These are phyloP conservation scores for Hansenula anomala DNA, from an alignment of 1,139 yeast genomes.

Conservation along the genomic window DNA sequence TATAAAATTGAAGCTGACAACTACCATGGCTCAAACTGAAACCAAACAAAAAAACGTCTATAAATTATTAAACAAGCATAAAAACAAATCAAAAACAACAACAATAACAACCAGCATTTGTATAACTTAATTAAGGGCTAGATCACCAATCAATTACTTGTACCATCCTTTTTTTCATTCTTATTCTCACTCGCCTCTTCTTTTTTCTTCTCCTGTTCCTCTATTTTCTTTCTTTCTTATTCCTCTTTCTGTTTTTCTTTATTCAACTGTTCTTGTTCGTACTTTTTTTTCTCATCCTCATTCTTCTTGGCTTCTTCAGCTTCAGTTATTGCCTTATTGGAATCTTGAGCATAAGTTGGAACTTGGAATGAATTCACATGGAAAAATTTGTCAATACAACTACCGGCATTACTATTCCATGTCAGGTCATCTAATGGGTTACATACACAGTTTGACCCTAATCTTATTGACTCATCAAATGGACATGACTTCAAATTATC, in stretches of 20 bases:
- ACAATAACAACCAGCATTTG: too few relatives aligned
- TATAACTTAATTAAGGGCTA: too few relatives aligned
- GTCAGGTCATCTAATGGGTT: constrained; percentile 37
- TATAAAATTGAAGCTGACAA: constrained; percentile 3
- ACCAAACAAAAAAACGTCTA: too few relatives aligned
- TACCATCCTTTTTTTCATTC: background rate
- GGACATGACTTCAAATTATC: constrained; percentile 64
- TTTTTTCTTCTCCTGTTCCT: background rate
- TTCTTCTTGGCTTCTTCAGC: constrained; percentile 2
- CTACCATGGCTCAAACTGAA: constrained; percentile 1
- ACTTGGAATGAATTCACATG: constrained; percentile 21
- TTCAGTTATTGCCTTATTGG: constrained; percentile 1
- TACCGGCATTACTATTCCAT: constrained; percentile 22
- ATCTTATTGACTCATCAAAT: constrained; percentile 37
- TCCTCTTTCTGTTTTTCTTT: background rate
- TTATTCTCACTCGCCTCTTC: background rate
- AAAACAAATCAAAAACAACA: background rate
- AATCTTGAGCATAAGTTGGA: constrained; percentile 17
- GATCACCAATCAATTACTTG: too few relatives aligned
- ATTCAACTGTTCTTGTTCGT: constrained; percentile 2
- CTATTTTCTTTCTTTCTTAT: constrained; percentile 4
- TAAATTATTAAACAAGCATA: too few relatives aligned
- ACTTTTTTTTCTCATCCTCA: constrained; percentile 2
- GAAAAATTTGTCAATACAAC: constrained; percentile 29
- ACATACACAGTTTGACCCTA: constrained; percentile 44